Base-by-base conservation (phyloP, 495 filamentous ascomycete species). In the Penicillium goetzii region DNA sequence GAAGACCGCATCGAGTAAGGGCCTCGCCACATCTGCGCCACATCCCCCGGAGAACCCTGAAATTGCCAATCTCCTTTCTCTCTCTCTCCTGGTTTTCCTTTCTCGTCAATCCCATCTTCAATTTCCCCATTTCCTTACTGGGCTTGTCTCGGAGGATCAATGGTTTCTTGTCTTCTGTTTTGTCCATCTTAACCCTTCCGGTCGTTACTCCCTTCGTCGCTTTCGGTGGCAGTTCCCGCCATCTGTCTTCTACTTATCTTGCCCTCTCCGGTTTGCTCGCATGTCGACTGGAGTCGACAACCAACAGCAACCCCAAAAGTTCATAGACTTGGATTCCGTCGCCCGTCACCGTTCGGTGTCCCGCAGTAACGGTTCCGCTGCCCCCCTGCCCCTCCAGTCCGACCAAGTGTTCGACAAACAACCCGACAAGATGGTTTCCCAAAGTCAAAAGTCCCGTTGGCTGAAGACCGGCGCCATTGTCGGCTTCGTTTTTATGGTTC, bases 381-480 rank as follows among this genome's bases (percentile, higher is more conserved):
- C 55, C 26, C 33, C 62, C 11, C 49, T 58, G 30, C 34, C 61
- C 7, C 28, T 68, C 45, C 47, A 69, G 25, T 55, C 61, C 51
- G 59, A 34, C 57, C 62, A 43, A 55, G 52, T 62, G 30, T 59
- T 64, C 30, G 56, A 63, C 38, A 71, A 69, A 59, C 54, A 70
- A 66, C 33, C 64, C 65, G 54, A 55, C 58, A 87, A 80, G 68
- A 89, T 89, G 83, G 86, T 64, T 49, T 64, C 85, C 63, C 88
- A 90, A 76, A 85, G 84, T 65, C 89, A 91, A 78, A 85, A 84
- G 80, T 88, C 88, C 61, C 86, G 92, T 68, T 92, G 88, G 75
- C 65, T 96, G 64, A 96, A 95, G 86, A 90, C 90, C 41, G 90
- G 89, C 38, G 89, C 89, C 67, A 86, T 96, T 65, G 80, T 96